A percentile compares a stretch with the other conserved stretches of the same genome.
phyloP scores from a whole-genome alignment of 495 filamentous ascomycete genomes.

The Sordaria brevicollis region DNA sequence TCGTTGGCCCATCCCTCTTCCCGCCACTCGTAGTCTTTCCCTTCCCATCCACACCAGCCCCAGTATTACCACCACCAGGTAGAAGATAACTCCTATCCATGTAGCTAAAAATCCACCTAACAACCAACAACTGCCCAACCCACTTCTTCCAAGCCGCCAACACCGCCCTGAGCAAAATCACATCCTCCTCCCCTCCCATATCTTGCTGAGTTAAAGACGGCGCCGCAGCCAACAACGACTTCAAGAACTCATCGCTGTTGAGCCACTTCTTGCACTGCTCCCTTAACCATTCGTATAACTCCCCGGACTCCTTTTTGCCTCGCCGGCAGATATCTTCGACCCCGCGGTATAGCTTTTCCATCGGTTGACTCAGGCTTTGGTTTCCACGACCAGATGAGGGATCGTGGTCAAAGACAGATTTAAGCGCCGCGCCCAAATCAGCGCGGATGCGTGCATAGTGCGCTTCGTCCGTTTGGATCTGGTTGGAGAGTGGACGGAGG shows the following conservation, averaged over 20 bases:
- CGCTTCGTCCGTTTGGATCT: conserved; percentile 23
- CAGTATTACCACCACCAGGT: not conserved
- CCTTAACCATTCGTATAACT: conserved; percentile 52
- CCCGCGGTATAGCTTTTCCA: conserved; percentile 82
- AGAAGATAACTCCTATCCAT: conserved; percentile 84
- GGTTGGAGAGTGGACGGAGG: conserved; percentile 51
- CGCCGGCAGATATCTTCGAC: conserved; percentile 84
- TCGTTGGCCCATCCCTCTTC: conserved; percentile 18
- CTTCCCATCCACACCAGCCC: conserved; percentile 20
- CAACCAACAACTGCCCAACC: conserved; percentile 63
- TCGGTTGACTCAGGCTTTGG: too few species aligned
- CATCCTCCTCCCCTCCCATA: conserved; percentile 40
- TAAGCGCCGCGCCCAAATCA: conserved; percentile 62
- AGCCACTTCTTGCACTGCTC: conserved; percentile 55
- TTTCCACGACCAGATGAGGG: too few species aligned
- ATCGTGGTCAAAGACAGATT: conserved; percentile 59
- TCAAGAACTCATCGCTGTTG: conserved; percentile 38
- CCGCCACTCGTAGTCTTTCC: conserved; percentile 15
- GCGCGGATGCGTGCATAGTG: conserved; percentile 65
- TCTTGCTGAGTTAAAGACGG: not conserved
- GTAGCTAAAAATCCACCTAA: conserved; percentile 84
- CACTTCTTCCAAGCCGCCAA: conserved; percentile 66
- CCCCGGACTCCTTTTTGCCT: conserved; percentile 44
- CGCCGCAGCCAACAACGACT: conserved; percentile 31
- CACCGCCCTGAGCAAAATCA: conserved; percentile 54